A percentile compares a stretch with the other conserved stretches of the same genome.
phyloP scores from a whole-genome alignment of 2,329 filamentous ascomycete genomes.

The Trichophyton simii region DNA sequence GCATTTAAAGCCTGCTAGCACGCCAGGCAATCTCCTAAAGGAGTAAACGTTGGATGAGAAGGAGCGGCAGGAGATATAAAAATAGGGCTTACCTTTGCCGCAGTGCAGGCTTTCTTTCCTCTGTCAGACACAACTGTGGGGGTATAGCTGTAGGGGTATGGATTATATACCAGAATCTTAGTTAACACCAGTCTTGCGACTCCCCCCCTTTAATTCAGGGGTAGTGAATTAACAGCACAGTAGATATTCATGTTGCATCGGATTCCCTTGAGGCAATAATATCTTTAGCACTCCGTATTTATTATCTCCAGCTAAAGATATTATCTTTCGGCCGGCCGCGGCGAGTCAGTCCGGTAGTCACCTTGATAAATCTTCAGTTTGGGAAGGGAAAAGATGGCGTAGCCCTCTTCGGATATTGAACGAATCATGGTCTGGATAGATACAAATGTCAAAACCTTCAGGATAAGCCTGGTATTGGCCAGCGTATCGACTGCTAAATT shows the following conservation, averaged over 20 bases:
- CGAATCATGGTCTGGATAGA: not conserved
- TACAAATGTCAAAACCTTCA: not conserved
- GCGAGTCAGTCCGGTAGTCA: no score
- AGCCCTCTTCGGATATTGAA: not conserved
- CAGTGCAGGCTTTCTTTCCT: not conserved
- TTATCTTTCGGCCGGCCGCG: no score
- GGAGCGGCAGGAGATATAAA: not conserved
- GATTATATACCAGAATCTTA: not conserved
- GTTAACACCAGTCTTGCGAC: no score
- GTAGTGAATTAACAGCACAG: no score
- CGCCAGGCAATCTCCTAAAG: not conserved
- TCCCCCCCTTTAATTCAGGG: no score
- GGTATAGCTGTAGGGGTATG: not conserved
- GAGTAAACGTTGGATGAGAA: not conserved
- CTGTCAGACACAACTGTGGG: not conserved
- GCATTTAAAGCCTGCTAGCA: not conserved
- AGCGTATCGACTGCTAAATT: not conserved
- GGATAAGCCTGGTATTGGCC: not conserved
- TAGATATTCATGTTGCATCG: no score
- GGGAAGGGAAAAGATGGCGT: not conserved
- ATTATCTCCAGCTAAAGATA: no score
- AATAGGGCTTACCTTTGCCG: not conserved
- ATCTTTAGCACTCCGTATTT: no score
- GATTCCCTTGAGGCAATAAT: no score
- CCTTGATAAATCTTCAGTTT: not conserved